These are phyloP conservation scores for Pezicula rhizophila DNA, from an alignment of 2,329 filamentous ascomycete species.

Conservation along the genomic window DNA sequence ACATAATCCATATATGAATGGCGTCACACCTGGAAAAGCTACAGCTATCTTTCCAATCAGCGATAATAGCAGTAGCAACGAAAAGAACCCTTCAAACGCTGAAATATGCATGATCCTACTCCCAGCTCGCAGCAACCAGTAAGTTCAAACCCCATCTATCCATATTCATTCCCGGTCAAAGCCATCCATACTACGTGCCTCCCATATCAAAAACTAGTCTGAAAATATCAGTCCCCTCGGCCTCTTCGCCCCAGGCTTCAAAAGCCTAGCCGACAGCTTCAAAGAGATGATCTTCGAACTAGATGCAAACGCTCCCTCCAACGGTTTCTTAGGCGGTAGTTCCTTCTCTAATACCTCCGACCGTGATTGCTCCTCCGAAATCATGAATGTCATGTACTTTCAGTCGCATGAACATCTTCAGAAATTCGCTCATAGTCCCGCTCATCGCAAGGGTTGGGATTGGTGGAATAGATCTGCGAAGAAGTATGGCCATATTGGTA, in stretches of 20 bases:
- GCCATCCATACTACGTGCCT: too few species aligned
- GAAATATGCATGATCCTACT: constrained; percentile 9
- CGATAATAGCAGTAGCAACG: constrained; percentile 2
- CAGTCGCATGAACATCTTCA: constrained; percentile 41
- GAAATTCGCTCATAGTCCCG: constrained; percentile 41
- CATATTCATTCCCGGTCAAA: not conserved
- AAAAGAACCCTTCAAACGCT: not conserved
- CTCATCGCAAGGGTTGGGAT: constrained; percentile 44
- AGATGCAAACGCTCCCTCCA: constrained; percentile 32
- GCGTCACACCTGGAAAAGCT: constrained; percentile 1
- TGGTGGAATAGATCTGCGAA: constrained; percentile 37
- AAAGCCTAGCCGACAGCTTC: constrained; percentile 34
- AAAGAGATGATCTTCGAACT: constrained; percentile 31
- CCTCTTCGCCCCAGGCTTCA: constrained; percentile 37
- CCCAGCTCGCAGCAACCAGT: constrained; percentile 10
- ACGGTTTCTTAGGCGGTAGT: constrained; percentile 41
- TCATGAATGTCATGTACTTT: constrained; percentile 44
- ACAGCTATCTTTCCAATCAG: constrained; percentile 6
- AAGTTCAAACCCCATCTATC: not conserved
- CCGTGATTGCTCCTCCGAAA: constrained; percentile 31
- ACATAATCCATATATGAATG: constrained; percentile 9
- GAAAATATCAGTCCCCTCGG: constrained; percentile 34
- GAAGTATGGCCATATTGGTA: constrained; percentile 33
- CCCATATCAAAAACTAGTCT: not conserved
- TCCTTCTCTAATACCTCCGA: constrained; percentile 34